These are phyloP conservation scores for Puccinia horiana DNA, from an alignment of 1,284 basidiomycete species.

Conservation along the genomic window DNA sequence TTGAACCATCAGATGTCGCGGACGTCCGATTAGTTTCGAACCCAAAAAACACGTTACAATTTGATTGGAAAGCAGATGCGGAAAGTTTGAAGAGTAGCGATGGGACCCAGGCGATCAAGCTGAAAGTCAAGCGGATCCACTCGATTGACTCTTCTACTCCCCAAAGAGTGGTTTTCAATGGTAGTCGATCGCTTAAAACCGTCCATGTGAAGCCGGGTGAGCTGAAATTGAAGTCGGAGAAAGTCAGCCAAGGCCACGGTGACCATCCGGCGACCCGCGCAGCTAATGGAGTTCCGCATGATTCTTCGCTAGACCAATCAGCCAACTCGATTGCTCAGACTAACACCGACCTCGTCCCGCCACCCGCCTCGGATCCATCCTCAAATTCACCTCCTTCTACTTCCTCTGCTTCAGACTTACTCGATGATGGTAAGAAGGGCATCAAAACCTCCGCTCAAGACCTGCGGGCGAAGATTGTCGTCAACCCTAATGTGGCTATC, in stretches of 20 bases:
- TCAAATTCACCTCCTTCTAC: background rate
- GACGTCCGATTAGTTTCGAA: constrained; percentile 29
- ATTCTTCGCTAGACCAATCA: background rate
- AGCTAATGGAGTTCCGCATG: background rate
- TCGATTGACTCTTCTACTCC: background rate
- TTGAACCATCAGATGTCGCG: constrained; percentile 33
- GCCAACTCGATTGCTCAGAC: background rate
- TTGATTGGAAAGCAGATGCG: constrained; percentile 31
- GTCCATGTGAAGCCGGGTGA: background rate
- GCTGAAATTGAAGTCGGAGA: background rate
- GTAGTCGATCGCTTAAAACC: background rate
- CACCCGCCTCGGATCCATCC: background rate
- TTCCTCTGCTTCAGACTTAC: background rate
- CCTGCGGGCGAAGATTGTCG: background rate
- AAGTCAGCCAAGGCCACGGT: background rate
- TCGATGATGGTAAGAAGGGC: background rate
- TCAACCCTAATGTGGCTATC: constrained; percentile 53
- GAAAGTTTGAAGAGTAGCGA: background rate
- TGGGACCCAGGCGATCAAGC: background rate
- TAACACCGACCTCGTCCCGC: background rate
- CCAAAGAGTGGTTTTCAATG: background rate
- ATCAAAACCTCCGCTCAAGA: background rate
- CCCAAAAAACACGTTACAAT: constrained; percentile 34
- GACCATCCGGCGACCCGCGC: background rate
- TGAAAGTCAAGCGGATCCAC: constrained; percentile 30